Evolutionary conservation across 495 filamentous ascomycete species (phyloP).

Genomic region (Geoglossum glabrum): DNA sequence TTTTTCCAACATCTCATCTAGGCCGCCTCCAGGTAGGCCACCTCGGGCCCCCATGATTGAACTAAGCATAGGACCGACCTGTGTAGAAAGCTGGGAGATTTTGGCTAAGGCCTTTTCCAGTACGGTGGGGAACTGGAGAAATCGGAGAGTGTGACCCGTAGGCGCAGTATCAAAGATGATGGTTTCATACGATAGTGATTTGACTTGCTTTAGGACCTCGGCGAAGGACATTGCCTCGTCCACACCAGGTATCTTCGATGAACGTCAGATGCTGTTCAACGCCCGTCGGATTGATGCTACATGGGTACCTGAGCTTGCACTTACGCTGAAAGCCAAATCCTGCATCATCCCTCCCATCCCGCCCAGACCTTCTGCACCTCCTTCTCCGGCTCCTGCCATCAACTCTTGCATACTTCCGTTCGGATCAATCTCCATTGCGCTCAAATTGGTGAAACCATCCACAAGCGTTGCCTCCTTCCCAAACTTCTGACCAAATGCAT

Average conservation of each 20-base stretch:
- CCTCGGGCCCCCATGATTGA: slow-evolving; percentile 66
- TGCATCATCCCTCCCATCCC: slow-evolving; percentile 60
- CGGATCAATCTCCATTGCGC: slow-evolving; percentile 98
- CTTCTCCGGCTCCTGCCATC: slow-evolving; percentile 60
- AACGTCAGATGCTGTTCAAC: neutral
- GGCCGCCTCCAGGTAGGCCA: slow-evolving; percentile 75
- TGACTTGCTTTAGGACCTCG: slow-evolving; percentile 97
- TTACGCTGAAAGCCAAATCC: slow-evolving; percentile 46
- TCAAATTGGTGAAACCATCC: slow-evolving; percentile 81
- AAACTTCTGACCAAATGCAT: slow-evolving; percentile 97
- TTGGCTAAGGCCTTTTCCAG: slow-evolving; percentile 97
- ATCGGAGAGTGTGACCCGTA: slow-evolving; percentile 96
- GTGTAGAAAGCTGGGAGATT: slow-evolving; percentile 75
- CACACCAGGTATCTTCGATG: slow-evolving; percentile 77
- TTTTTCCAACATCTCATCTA: slow-evolving; percentile 80
- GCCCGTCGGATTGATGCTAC: neutral
- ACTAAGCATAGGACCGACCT: slow-evolving; percentile 92
- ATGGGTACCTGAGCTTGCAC: neutral
- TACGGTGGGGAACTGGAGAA: slow-evolving; percentile 95
- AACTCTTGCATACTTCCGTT: slow-evolving; percentile 96
- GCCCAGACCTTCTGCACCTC: slow-evolving; percentile 39
- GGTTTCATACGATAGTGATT: slow-evolving; percentile 93
- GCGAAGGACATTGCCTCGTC: slow-evolving; percentile 99
- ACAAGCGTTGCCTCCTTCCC: slow-evolving; percentile 92
- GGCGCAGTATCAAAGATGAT: slow-evolving; percentile 99